Base-by-base conservation (phyloP, 768 basidiomycete genomes). In the Tylopilus sp. region DNA sequence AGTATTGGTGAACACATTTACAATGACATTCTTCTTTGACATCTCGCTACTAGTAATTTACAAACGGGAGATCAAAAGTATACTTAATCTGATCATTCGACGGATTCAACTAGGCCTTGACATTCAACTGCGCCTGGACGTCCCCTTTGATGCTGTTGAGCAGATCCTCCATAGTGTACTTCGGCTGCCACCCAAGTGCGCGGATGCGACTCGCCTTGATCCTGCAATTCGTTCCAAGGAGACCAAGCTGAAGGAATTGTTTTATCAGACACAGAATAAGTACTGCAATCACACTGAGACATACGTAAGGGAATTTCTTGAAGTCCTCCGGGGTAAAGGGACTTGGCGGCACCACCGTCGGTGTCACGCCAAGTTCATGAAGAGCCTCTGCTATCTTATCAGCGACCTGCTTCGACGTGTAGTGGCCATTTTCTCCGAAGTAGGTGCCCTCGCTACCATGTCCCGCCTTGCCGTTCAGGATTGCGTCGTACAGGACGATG, bases 401-500 rank as follows among this genome's bases (percentile, higher is more conserved):
- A 9, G 68, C 64, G n/a, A 84, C 57, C 6, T 80, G 74, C 45
- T 75, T 78, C 28, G 79, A 38, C 9, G 59, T 64, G 40, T 81
- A 74, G 44, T 84, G 79, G 19, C 76, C 82, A 45, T 73, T 81
- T 55, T 73, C 79, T 12, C 69, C 77, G 57, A 83, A 83, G 59
- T 83, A 84, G 31, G 70, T 74, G 0, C 84, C 84, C 26, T 79
- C 77, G 4, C 73, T 74, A 31, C 64, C 64, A 28, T 67, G 64
- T 1, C 46, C 45, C 0, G 56, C 60, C 6, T 57, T 64, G 16
- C 58, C 60, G 0, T 69, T 58, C 22, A 61, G 28, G 14, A 63
- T 57, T 6, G 73, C 69, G 24, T 81, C 73, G 53, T 77, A 79
- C 0, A 84, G 57, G 3, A 69, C 48, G 48, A 72, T 64, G 56